phyloP scores from a whole-genome alignment of 352 stramenopile genomes.

The Globisporangium nagaii region DNA sequence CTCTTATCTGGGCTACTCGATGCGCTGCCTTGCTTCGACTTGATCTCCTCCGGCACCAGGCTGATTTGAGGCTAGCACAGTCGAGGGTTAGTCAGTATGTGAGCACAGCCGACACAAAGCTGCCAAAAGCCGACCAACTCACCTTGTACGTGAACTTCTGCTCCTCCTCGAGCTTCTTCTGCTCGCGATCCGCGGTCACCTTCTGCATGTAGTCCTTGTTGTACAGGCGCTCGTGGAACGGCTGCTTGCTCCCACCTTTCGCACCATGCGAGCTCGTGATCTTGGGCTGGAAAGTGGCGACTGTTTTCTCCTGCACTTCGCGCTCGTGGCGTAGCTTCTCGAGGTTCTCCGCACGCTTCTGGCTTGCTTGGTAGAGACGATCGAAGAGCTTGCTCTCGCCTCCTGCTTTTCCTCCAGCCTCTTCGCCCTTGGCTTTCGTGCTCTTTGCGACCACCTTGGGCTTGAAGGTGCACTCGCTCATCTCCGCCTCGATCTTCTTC shows the following conservation, averaged over 20 bases:
- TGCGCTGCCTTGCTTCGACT: conserved; percentile 52
- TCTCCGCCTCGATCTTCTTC: conserved; percentile 65
- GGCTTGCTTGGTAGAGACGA: conserved; percentile 61
- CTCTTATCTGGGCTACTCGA: conserved; percentile 49
- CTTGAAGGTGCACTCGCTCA: conserved; percentile 63
- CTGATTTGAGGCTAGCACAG: conserved; percentile 48
- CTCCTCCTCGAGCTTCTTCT: conserved; percentile 69
- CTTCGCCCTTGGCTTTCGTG: conserved; percentile 24
- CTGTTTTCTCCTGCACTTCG: conserved; percentile 52
- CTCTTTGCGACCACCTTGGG: conserved; percentile 55
- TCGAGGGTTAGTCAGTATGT: conserved; percentile 1
- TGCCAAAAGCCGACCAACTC: conserved; percentile 7
- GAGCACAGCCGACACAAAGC: conserved; percentile 7
- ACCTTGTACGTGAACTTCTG: conserved; percentile 77
- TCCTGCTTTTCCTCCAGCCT: conserved; percentile 10
- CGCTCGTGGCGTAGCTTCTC: conserved; percentile 62
- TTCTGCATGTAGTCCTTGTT: conserved; percentile 75
- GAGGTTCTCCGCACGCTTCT: conserved; percentile 51
- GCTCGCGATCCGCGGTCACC: conserved; percentile 54
- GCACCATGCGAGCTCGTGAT: conserved; percentile 17
- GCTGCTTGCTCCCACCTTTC: conserved; percentile 31
- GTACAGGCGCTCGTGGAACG: conserved; percentile 73
- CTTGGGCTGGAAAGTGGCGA: conserved; percentile 63
- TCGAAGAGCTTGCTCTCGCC: conserved; percentile 41
- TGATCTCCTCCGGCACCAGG: conserved; percentile 43